Conservation (phyloP, 805 yeast species). For the Nakazawaea molendinolei region DNA sequence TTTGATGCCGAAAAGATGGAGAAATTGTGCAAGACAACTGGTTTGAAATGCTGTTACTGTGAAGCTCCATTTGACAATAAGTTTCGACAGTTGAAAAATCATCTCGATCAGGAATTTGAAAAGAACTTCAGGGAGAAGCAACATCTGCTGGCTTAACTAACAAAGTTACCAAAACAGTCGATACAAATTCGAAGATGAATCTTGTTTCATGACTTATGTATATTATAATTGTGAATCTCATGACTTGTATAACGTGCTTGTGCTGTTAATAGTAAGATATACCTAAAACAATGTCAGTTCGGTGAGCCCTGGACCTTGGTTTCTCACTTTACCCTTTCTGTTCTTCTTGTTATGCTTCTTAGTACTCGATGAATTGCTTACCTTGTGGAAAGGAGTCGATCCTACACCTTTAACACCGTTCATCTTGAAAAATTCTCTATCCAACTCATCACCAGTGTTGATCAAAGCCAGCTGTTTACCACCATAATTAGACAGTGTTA, state of each 20-base stretch:
- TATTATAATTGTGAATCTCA: too few species aligned
- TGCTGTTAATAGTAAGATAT: background rate
- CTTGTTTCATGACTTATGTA: too few species aligned
- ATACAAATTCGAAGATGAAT: too few species aligned
- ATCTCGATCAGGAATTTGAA: conserved; percentile 32
- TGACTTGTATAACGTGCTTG: background rate
- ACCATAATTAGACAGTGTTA: conserved; percentile 57
- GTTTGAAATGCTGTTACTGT: conserved; percentile 37
- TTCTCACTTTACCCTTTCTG: conserved; percentile 42
- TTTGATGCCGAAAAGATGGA: conserved; percentile 36
- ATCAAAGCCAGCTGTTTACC: conserved; percentile 77
- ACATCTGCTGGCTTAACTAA: too few species aligned
- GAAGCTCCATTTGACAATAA: conserved; percentile 32
- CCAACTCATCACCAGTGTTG: conserved; percentile 77
- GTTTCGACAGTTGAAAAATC: conserved; percentile 36
- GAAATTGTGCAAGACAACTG: conserved; percentile 22
- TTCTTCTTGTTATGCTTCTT: conserved; percentile 74
- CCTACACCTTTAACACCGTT: conserved; percentile 55
- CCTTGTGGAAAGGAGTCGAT: conserved; percentile 68
- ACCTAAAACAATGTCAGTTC: conserved; percentile 24
- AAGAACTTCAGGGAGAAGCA: too few species aligned
- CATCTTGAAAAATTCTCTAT: conserved; percentile 78
- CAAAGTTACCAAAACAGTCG: too few species aligned
- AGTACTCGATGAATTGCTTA: conserved; percentile 22
- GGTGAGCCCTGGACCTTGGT: conserved; percentile 1